phyloP scores from a whole-genome alignment of 2,329 filamentous ascomycete species.

The Tetracladium maxilliforme region DNA sequence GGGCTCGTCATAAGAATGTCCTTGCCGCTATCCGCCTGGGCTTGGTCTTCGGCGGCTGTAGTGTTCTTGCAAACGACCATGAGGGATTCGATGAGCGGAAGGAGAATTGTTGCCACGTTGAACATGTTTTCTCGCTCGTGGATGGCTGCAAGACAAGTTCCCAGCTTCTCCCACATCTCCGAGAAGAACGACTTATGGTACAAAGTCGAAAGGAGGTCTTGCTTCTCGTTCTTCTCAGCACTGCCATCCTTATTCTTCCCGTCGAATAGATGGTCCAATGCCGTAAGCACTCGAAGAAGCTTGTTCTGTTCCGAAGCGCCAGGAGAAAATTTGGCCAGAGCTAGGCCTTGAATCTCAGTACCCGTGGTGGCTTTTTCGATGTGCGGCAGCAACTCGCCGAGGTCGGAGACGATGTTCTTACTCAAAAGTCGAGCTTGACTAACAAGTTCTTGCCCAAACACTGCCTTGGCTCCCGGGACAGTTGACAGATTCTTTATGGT shows the following conservation, averaged over 20 bases:
- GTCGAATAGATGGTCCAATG: conserved; percentile 90
- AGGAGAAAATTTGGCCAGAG: conserved; percentile 88
- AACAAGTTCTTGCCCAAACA: conserved; percentile 89
- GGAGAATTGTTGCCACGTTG: conserved; percentile 87
- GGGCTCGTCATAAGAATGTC: conserved; percentile 65
- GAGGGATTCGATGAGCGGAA: conserved; percentile 86
- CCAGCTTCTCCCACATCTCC: conserved; percentile 82
- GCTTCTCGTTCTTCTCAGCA: conserved; percentile 47
- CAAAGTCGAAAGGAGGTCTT: conserved; percentile 72
- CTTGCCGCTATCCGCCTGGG: conserved; percentile 24
- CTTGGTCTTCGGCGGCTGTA: conserved; percentile 28
- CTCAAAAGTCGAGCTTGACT: conserved; percentile 74
- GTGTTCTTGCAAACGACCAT: conserved; percentile 99
- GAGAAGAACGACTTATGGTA: conserved; percentile 88
- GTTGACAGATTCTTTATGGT: conserved; percentile 97
- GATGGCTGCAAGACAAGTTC: conserved; percentile 76
- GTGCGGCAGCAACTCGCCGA: conserved; percentile 72
- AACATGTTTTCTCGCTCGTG: conserved; percentile 89
- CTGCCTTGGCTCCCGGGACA: conserved; percentile 76
- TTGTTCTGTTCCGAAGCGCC: conserved; percentile 95
- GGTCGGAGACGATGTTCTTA: conserved; percentile 69
- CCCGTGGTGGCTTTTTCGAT: conserved; percentile 77
- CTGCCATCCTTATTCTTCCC: conserved; percentile 52
- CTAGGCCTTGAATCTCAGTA: conserved; percentile 89
- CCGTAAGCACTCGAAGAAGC: conserved; percentile 78